phyloP scores from a whole-genome alignment of 1,284 basidiomycete genomes.

The Xanthoconium separans region DNA sequence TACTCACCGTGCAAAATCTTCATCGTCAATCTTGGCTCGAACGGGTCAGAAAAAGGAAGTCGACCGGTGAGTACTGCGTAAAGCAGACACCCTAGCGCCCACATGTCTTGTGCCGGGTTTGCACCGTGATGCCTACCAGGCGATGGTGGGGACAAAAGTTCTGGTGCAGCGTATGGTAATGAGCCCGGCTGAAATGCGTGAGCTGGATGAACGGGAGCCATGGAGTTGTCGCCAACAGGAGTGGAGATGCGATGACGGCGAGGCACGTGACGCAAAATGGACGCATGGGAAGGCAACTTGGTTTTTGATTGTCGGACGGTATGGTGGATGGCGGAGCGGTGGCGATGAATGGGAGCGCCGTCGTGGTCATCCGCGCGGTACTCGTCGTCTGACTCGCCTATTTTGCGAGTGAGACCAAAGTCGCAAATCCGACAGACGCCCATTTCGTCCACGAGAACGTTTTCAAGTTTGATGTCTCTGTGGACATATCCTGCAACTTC shows the following conservation, averaged over 20 bases:
- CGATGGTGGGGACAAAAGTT: constrained; percentile 54
- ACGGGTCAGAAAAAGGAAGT: constrained; percentile 83
- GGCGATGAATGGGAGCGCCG: constrained; percentile 20
- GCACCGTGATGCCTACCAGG: constrained; percentile 27
- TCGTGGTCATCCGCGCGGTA: constrained; percentile 33
- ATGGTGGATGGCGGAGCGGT: constrained; percentile 30
- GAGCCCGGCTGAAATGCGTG: constrained; percentile 76
- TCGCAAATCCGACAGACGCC: constrained; percentile 81
- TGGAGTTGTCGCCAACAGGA: constrained; percentile 40
- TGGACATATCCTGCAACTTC: constrained; percentile 78
- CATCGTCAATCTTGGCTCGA: constrained; percentile 86
- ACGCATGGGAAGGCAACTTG: constrained; percentile 30
- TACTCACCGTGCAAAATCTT: constrained; percentile 83
- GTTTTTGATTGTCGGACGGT: constrained; percentile 22
- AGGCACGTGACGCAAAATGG: constrained; percentile 37
- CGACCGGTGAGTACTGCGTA: constrained; percentile 79
- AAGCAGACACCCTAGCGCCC: constrained; percentile 89
- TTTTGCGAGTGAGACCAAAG: constrained; percentile 76
- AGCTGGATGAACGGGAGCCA: constrained; percentile 29
- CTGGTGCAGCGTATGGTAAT: constrained; percentile 86
- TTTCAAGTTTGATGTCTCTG: constrained; percentile 95
- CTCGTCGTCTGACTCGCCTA: constrained; percentile 51
- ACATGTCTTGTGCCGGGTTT: constrained; percentile 84
- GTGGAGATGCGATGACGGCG: constrained; percentile 61
- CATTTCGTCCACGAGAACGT: constrained; percentile 86